Base-by-base conservation (phyloP, 768 basidiomycete species). In the Tephrocybe sp. region DNA sequence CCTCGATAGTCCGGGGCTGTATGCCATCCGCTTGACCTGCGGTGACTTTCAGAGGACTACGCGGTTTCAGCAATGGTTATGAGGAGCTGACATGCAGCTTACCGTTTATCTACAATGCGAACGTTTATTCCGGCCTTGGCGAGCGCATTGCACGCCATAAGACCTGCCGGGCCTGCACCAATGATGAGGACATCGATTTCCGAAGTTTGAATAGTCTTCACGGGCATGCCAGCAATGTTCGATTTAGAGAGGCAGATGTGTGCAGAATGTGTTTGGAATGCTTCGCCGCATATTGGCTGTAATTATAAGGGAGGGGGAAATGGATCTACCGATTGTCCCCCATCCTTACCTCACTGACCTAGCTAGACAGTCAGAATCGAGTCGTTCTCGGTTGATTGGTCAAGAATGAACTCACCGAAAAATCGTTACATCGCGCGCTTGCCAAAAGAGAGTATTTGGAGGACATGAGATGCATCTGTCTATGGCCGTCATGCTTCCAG, bases 81-180 rank as follows among this genome's bases (percentile, higher is more conserved):
- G 12, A 16, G 2, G n/a, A n/a, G 36, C 20, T 19, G 34, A n/a
- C 16, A 19, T 7, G 22, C 10, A 30, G 60, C 62, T n/a, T 42
- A 78, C 81, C 80, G 69, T 62, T 82, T 69, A 61, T 87, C 85
- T 35, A 87, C 63, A 34, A 87, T 78, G 8, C 78, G 72, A 19
- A 85, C 79, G 32, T 77, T 74, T 31, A 86, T 67, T 0, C 83
- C 83, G 7, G 81, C 79, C 38, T 61, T 73, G 8, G 73, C 76
- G 31, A 87, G 73, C 2, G 76, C 83, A 60, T 84, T 83, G 20
- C 79, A 80, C 52, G 82, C 84, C 85, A 90, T 87, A 3, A 89
- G 63, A 2, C 88, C 76, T 14, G 76, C 74, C 14, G 76, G 76
- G 6, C 83, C 84, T 4, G 84, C 84, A 17, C 84, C 84, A 51